phyloP scores from a whole-genome alignment of 768 basidiomycete species.

The Termitomyces heimii region DNA sequence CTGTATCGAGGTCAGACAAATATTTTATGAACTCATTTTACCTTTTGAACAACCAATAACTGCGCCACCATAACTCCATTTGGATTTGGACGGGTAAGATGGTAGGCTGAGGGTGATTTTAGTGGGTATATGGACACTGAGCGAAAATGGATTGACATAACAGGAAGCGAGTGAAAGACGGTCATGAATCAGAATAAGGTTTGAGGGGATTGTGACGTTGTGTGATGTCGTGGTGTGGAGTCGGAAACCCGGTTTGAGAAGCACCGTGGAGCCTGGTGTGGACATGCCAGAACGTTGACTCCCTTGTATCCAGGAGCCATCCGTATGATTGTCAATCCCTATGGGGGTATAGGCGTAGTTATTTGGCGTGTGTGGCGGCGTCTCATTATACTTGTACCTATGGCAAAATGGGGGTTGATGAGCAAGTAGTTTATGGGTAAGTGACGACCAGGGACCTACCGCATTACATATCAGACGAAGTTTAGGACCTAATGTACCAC shows the following conservation, averaged over 20 bases:
- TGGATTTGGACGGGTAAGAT: neutral
- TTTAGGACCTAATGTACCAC: too few species aligned
- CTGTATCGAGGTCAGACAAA: neutral
- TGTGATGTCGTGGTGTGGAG: neutral
- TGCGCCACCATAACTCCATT: constrained; percentile 3
- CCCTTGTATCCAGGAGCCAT: neutral
- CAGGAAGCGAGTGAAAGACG: too few species aligned
- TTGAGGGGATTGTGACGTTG: neutral
- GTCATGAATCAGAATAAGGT: neutral
- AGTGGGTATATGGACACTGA: neutral
- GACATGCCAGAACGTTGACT: neutral
- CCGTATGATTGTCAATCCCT: neutral
- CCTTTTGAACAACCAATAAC: neutral
- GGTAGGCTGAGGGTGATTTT: neutral
- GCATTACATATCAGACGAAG: neutral
- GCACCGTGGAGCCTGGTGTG: neutral
- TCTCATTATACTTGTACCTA: neutral
- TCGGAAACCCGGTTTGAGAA: neutral
- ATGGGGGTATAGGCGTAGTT: neutral
- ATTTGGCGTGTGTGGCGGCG: neutral
- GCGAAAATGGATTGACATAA: neutral
- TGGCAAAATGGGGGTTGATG: neutral
- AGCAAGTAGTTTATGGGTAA: neutral
- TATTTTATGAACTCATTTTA: neutral
- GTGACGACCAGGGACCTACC: neutral